phyloP scores from a whole-genome alignment of 176 grass and related monocot genomes.

The Tillandsia fasciculata region DNA sequence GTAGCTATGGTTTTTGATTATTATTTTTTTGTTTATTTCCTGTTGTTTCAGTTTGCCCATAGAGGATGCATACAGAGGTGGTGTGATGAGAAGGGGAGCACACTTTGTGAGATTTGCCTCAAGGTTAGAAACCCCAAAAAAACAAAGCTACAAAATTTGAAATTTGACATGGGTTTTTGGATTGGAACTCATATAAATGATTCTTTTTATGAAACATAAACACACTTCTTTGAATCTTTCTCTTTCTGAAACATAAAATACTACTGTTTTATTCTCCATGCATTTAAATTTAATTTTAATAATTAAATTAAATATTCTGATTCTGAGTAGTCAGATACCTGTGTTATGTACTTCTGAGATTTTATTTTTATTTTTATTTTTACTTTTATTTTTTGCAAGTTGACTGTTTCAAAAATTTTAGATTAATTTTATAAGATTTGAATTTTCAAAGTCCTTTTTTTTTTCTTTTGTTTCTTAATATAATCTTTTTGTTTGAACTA shows the following conservation, averaged over 20 bases:
- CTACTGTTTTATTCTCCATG: too few relatives aligned
- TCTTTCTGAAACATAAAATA: too few relatives aligned
- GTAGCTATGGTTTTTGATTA: not conserved
- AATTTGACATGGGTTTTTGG: not conserved
- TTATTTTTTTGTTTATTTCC: not conserved
- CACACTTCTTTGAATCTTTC: too few relatives aligned
- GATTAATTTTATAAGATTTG: conserved; percentile 6
- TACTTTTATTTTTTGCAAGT: not conserved
- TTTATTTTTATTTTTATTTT: not conserved
- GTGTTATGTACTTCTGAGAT: not conserved
- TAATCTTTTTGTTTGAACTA: not conserved
- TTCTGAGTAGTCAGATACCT: too few relatives aligned
- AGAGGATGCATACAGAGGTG: conserved; percentile 90
- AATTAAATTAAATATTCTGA: too few relatives aligned
- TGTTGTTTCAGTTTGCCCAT: conserved; percentile 60
- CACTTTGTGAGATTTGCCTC: conserved; percentile 79
- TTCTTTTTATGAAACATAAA: not conserved
- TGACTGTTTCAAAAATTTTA: not conserved
- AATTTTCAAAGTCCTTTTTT: not conserved
- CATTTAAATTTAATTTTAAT: too few relatives aligned
- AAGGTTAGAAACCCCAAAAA: conserved; percentile 34
- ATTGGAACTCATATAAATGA: not conserved
- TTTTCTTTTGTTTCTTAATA: conserved; percentile 7
- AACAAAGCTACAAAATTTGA: too few relatives aligned
- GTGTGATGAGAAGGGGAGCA: conserved; percentile 96